Evolutionary conservation across 148 eudicot species (phyloP).

Genomic region (Spergularia bocconei): DNA sequence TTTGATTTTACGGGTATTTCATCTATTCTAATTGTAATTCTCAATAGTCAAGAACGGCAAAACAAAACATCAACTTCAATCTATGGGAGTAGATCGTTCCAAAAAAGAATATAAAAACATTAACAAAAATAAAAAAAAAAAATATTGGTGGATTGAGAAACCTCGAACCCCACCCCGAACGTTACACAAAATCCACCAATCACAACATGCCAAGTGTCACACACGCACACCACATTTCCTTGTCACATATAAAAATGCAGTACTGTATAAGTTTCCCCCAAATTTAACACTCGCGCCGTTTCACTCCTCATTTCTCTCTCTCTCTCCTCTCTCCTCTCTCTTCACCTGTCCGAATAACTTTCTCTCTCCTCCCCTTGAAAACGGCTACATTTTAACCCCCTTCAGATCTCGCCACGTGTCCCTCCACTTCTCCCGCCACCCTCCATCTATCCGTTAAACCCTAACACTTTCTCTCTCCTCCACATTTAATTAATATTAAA

Average conservation of each 20-base stretch:
- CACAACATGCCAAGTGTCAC: slow-evolving; percentile 2
- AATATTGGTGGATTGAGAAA: neutral
- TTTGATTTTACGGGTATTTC: too few relatives aligned
- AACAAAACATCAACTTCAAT: too few relatives aligned
- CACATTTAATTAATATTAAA: slow-evolving; percentile 14
- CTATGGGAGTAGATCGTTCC: too few relatives aligned
- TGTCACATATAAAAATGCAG: slow-evolving; percentile 6
- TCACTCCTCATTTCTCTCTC: neutral
- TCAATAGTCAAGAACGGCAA: too few relatives aligned
- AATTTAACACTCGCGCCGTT: slow-evolving; percentile 19
- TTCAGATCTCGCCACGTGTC: slow-evolving; percentile 43
- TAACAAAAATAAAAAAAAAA: too few relatives aligned
- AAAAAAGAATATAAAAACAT: too few relatives aligned
- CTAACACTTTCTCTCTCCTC: slow-evolving; percentile 40
- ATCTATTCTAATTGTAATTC: too few relatives aligned
- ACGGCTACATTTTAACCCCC: neutral
- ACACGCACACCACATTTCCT: neutral
- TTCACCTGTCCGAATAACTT: neutral
- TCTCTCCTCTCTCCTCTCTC: slow-evolving; percentile 1
- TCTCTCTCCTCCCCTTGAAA: neutral
- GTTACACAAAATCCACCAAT: slow-evolving; percentile 20
- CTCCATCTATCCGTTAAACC: slow-evolving; percentile 53
- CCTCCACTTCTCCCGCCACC: slow-evolving; percentile 35
- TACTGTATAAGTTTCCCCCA: neutral
- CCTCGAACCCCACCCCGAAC: slow-evolving; percentile 27